Evolutionary conservation across 345 rosid genomes (phyloP), one percentile per base, ranked within the genome.

Genomic region (Anastatica hierochuntica): DNA sequence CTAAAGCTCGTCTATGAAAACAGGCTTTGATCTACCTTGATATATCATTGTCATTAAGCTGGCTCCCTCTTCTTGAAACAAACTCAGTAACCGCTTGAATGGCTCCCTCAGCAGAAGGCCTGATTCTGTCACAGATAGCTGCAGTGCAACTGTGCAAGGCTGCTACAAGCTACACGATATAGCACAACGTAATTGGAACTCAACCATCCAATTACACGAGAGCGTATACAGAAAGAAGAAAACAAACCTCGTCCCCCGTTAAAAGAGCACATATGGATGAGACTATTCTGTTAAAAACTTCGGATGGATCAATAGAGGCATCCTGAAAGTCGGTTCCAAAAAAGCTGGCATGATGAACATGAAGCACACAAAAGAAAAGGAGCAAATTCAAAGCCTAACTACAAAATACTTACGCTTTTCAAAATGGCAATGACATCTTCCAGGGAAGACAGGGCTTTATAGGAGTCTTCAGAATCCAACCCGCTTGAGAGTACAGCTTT

Each of bases 231-330:
- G 37, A 68, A 12, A 35, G 43, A 66, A 31, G 20, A 49, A 67
- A 64, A 18, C 63, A 33, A 72, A 87, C 98, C 98, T 90, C 98
- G 20, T 80, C 79, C 71, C 70, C 79, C 9, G 79, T 77, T 67
- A 90, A 63, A 49, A 87, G 80, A 55, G 67, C 62, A 76, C 92
- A 82, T 43, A 79, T 64, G 52, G 96, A 90, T 30, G 85, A 77
- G 60, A 87, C 85, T 56, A 90, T 81, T 77, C 98, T 77, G 75
- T 90, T 87, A 52, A 84, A 90, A 76, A 90, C 92, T 73, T 90
- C 95, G 12, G 98, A 90, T 34, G 96, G 98, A 70, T 90, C 98
- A 57, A 90, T 90, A 40, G 98, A 90, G 66, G 96, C 86, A 78
- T 90, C 96, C 98, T 90, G 89, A 59, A 69, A 37, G 64, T 50